Percentiles rank a stretch among this genome's conserved stretches.
phyloP scores from a whole-genome alignment of 2,329 filamentous ascomycete genomes.

The Beauveria varroae region DNA sequence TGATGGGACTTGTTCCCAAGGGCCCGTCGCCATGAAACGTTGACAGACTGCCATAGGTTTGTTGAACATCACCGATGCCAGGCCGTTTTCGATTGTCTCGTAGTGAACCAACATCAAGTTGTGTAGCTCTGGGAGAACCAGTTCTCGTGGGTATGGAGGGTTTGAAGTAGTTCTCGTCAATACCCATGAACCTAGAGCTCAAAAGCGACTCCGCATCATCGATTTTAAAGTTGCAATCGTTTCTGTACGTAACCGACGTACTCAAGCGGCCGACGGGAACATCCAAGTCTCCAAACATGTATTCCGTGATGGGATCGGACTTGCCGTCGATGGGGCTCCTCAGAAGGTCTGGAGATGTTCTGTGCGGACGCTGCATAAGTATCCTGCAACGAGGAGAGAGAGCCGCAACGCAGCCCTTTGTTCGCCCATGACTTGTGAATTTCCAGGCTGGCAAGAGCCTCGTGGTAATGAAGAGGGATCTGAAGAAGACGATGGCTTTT shows the following conservation, averaged over 20 bases:
- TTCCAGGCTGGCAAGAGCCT: slow-evolving; percentile 82
- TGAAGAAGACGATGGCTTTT: slow-evolving; percentile 90
- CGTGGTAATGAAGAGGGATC: slow-evolving; percentile 76
- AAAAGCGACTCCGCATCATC: slow-evolving; percentile 86
- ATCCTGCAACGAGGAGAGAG: slow-evolving; percentile 78
- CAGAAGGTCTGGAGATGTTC: slow-evolving; percentile 58
- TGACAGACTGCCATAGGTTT: slow-evolving; percentile 82
- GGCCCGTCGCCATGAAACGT: slow-evolving; percentile 79
- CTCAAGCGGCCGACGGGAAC: slow-evolving; percentile 80
- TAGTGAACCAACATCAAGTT: slow-evolving; percentile 64
- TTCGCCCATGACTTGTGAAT: slow-evolving; percentile 64
- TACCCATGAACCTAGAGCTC: slow-evolving; percentile 87
- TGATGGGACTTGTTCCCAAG: slow-evolving; percentile 77
- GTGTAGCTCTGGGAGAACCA: slow-evolving; percentile 27
- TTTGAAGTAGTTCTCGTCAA: slow-evolving; percentile 80
- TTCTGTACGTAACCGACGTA: slow-evolving; percentile 75
- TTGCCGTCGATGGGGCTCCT: slow-evolving; percentile 30
- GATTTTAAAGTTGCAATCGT: slow-evolving; percentile 82
- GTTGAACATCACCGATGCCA: slow-evolving; percentile 54
- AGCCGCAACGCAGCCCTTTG: slow-evolving; percentile 59
- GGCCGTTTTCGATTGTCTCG: slow-evolving; percentile 51
- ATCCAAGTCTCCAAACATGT: slow-evolving; percentile 75
- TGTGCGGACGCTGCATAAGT: slow-evolving; percentile 49
- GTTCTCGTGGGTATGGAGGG: slow-evolving; percentile 61
- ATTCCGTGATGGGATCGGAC: slow-evolving; percentile 53